Conservation (phyloP, 495 filamentous ascomycete species). For the Glarea lozoyensis region DNA sequence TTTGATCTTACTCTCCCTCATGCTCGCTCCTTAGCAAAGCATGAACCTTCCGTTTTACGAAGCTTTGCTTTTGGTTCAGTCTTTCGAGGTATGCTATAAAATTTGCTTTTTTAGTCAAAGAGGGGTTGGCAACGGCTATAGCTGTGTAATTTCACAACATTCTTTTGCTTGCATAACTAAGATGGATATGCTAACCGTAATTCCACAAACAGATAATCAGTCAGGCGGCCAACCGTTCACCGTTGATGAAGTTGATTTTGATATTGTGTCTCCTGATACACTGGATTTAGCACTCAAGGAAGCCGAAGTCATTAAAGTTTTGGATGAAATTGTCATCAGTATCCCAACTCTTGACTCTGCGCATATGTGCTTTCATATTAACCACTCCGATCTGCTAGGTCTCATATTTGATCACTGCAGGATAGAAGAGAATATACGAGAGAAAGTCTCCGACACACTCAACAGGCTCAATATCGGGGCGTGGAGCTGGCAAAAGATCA, state of each 20-base stretch:
- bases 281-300: constrained; percentile 84
- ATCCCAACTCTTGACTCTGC: constrained; percentile 65
- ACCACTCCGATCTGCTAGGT: constrained; percentile 78
- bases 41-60: constrained; percentile 56
- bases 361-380: constrained; percentile 85
- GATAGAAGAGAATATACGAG: constrained; percentile 58
- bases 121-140: too few species aligned
- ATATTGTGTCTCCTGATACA: constrained; percentile 74
- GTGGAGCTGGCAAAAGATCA: constrained; percentile 77
- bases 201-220: too few species aligned
- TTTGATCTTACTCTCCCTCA: constrained; percentile 88
- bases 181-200: too few species aligned
- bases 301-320: constrained; percentile 87
- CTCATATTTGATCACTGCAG: constrained; percentile 82
- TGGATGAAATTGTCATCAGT: constrained; percentile 80
- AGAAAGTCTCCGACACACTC: constrained; percentile 69
- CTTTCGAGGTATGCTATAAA: too few species aligned
- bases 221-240: constrained; percentile 72
- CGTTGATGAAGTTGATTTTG: constrained; percentile 88
- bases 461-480: constrained; percentile 82
- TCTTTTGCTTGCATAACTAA: too few species aligned
- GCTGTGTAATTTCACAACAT: too few species aligned
- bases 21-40: constrained; percentile 73
- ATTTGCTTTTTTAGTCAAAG: too few species aligned
- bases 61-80: constrained; percentile 87